Evolutionary conservation across 148 eudicot species (phyloP).

Genomic region (Hydrangea macrophylla): DNA sequence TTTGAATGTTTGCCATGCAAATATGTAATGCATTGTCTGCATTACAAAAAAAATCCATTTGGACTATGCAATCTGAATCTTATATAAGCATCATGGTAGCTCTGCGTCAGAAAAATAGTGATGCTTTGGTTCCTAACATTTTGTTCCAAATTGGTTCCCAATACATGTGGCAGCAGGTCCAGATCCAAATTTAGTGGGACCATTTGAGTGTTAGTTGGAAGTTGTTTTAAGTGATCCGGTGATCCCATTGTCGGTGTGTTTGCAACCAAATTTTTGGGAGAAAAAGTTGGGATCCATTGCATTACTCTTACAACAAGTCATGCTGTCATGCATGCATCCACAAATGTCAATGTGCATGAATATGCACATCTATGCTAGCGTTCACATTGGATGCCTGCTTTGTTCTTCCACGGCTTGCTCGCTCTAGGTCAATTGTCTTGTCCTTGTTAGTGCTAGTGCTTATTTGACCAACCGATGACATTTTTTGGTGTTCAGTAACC

Average conservation of each 20-base stretch:
- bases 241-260: no score
- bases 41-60: not conserved
- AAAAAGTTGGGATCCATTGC: no score
- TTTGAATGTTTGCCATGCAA: not conserved
- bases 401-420: not conserved
- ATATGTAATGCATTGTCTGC: not conserved
- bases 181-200: no score
- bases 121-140: no score
- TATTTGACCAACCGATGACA: not conserved
- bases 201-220: no score
- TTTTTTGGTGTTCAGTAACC: not conserved
- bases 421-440: not conserved
- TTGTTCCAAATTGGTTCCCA: no score
- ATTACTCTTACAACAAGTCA: no score
- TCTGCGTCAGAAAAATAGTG: not conserved
- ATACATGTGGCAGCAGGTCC: no score
- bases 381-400: not conserved
- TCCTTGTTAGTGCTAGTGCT: not conserved
- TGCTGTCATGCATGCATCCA: no score
- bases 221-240: no score
- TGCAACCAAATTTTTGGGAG: no score
- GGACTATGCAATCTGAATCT: not conserved
- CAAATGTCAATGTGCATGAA: not conserved
- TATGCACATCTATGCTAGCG: not conserved
- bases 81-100: not conserved